These are phyloP conservation scores for Aspergillus fijiensis DNA, from an alignment of 2,329 filamentous ascomycete genomes.

Conservation along the genomic window DNA sequence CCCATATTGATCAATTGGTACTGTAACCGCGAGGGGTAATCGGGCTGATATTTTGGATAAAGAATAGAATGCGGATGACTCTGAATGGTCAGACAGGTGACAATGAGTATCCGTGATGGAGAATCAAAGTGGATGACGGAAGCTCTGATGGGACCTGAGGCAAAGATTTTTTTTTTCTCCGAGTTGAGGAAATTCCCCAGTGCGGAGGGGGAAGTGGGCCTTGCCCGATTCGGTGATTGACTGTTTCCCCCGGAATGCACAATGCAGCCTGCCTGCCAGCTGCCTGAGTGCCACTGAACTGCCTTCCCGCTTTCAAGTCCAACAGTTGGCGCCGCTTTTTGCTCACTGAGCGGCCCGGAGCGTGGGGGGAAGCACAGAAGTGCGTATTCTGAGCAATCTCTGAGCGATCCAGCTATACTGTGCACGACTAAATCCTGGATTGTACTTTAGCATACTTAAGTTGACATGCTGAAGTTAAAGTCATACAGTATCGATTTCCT, in stretches of 20 bases:
- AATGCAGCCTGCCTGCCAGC: no score
- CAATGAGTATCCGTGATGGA: neutral
- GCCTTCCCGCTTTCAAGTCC: no score
- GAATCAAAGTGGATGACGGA: neutral
- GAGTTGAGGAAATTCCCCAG: neutral
- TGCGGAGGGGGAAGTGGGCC: neutral
- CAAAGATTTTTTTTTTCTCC: neutral
- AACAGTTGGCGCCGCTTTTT: no score
- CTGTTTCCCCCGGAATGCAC: neutral
- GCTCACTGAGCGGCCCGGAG: no score
- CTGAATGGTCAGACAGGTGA: neutral
- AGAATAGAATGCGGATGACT: neutral
- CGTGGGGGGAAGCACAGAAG: no score
- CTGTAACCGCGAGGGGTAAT: neutral
- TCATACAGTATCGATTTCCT: no score
- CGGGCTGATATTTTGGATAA: neutral
- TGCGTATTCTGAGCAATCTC: no score
- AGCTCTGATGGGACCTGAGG: neutral
- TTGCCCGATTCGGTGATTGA: neutral
- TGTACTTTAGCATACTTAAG: neutral
- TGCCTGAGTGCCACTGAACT: no score
- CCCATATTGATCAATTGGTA: slow-evolving; percentile 54
- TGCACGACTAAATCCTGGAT: neutral
- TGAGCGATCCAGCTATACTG: neutral
- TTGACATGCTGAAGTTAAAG: no score